These are phyloP conservation scores for Forsythia viridissima DNA, from an alignment of 257 asterid genomes.

Conservation along the genomic window DNA sequence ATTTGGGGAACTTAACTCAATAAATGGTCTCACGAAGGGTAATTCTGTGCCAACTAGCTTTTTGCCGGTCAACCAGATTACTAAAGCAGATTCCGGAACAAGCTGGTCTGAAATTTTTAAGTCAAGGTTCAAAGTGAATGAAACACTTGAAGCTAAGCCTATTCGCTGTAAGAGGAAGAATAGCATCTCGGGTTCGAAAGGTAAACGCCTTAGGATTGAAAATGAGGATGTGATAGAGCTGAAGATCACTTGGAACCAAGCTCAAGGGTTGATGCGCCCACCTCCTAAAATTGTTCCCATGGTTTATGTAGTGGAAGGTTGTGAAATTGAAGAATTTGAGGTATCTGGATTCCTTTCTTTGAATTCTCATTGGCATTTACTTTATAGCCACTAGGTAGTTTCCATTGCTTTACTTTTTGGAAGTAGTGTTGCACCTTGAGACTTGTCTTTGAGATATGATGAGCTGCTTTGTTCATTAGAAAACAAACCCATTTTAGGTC, in stretches of 20 bases:
- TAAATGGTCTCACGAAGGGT: conserved; percentile 39
- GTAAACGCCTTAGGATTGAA: conserved; percentile 66
- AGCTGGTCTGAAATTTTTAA: conserved; percentile 35
- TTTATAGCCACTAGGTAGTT: background rate
- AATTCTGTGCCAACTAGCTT: conserved; percentile 30
- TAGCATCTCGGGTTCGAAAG: conserved; percentile 52
- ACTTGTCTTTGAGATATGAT: conserved; percentile 6
- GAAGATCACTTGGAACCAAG: conserved; percentile 76
- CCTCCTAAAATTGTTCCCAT: conserved; percentile 58
- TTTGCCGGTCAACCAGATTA: conserved; percentile 29
- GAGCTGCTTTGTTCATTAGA: background rate
- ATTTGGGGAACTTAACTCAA: conserved; percentile 33
- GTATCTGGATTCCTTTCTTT: conserved; percentile 40
- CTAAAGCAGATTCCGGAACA: conserved; percentile 36
- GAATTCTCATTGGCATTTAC: conserved; percentile 1
- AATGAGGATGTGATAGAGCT: conserved; percentile 59
- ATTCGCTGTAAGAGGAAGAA: conserved; percentile 60
- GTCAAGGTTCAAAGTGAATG: conserved; percentile 40
- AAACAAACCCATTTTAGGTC: background rate
- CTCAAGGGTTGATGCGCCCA: conserved; percentile 83
- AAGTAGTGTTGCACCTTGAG: conserved; percentile 5
- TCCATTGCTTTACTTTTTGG: conserved; percentile 7
- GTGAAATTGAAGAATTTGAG: conserved; percentile 91
- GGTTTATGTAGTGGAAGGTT: conserved; percentile 60
- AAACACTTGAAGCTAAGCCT: conserved; percentile 45